These are phyloP conservation scores for Citeromyces hawaiiensis DNA, from an alignment of 1,139 yeast species.

Conservation along the genomic window DNA sequence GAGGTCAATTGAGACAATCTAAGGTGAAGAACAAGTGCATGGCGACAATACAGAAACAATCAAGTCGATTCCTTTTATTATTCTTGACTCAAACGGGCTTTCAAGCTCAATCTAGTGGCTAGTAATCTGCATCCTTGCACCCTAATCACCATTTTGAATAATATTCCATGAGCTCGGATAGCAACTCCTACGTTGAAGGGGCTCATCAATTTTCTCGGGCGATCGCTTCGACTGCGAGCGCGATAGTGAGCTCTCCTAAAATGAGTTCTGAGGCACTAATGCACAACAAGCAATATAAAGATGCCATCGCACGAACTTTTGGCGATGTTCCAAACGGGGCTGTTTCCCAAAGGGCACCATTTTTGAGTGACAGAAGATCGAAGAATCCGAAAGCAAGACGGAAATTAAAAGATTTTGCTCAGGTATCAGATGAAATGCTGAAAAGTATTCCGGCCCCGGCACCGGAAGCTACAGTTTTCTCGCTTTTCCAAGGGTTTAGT, in stretches of 20 bases:
- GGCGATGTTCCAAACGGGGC: too few relatives aligned
- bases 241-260: constrained; percentile 17
- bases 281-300: constrained; percentile 21
- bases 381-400: not conserved
- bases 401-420: constrained; percentile 14
- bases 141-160: too few relatives aligned
- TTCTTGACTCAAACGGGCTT: too few relatives aligned
- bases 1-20: too few relatives aligned
- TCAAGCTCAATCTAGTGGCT: too few relatives aligned
- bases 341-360: too few relatives aligned
- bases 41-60: too few relatives aligned
- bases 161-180: not conserved
- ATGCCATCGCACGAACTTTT: constrained; percentile 20
- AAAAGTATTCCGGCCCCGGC: constrained; percentile 28
- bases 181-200: constrained; percentile 5
- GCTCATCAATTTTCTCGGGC: constrained; percentile 20
- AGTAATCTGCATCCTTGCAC: too few relatives aligned
- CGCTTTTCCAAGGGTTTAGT: constrained; percentile 55
- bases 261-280: constrained; percentile 6
- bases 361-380: too few relatives aligned
- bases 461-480: constrained; percentile 17
- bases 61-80: too few relatives aligned
- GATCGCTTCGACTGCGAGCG: constrained; percentile 30
- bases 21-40: too few relatives aligned
- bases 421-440: constrained; percentile 44